These are phyloP conservation scores for Helicocarpus griseus DNA, from an alignment of 2,329 filamentous ascomycete genomes.

Conservation along the genomic window DNA sequence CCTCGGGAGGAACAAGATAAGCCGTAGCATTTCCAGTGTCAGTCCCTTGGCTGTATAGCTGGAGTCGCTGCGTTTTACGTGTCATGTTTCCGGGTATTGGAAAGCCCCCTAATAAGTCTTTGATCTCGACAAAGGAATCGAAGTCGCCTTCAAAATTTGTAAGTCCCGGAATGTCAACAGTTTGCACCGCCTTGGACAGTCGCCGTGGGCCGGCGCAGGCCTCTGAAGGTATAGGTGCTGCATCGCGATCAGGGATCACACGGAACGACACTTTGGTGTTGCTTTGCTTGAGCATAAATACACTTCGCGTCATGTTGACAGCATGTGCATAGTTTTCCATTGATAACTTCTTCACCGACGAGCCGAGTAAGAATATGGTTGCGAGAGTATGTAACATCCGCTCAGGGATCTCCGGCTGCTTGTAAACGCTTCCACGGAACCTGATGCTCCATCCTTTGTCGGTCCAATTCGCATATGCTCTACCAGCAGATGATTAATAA, in stretches of 20 bases:
- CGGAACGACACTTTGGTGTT: slow-evolving; percentile 6
- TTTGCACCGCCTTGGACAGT: slow-evolving; percentile 48
- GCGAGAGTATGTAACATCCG: slow-evolving; percentile 58
- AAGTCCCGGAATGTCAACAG: slow-evolving; percentile 54
- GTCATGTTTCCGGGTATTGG: slow-evolving; percentile 57
- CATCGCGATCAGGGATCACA: slow-evolving; percentile 19
- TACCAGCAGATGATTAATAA: neutral
- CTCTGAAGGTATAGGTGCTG: slow-evolving; percentile 52
- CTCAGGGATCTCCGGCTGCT: slow-evolving; percentile 59
- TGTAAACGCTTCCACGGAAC: slow-evolving; percentile 73
- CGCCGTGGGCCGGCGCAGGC: slow-evolving; percentile 46
- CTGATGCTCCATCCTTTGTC: slow-evolving; percentile 66
- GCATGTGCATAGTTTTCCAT: slow-evolving; percentile 54
- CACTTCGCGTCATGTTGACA: slow-evolving; percentile 61
- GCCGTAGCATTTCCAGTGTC: slow-evolving; percentile 59
- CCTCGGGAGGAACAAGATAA: slow-evolving; percentile 61
- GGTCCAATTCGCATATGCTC: slow-evolving; percentile 63
- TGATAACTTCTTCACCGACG: slow-evolving; percentile 50
- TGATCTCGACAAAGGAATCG: slow-evolving; percentile 57
- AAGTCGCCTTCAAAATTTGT: slow-evolving; percentile 64
- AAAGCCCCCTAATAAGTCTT: slow-evolving; percentile 45
- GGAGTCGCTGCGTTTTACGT: slow-evolving; percentile 54
- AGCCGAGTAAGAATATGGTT: slow-evolving; percentile 60
- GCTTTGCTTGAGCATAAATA: slow-evolving; percentile 64
- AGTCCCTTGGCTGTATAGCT: slow-evolving; percentile 57